Percentiles rank a stretch among this genome's conserved stretches.
Evolutionary conservation across 2,329 filamentous ascomycete genomes (phyloP).

Genomic region (Neopestalotiopsis sp.): DNA sequence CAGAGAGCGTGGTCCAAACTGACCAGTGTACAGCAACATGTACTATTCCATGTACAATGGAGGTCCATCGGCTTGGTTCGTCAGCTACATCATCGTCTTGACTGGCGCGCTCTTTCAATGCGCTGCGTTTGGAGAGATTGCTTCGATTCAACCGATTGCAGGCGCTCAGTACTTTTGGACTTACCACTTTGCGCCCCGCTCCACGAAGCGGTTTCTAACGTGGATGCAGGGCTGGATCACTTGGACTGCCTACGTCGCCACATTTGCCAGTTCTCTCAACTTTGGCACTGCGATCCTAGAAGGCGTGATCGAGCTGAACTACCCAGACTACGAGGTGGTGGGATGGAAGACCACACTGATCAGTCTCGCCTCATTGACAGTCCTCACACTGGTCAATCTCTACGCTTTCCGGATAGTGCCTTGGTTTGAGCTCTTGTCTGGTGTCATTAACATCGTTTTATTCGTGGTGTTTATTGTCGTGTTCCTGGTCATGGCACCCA

Average conservation of each 20-base stretch:
- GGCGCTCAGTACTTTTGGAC: conserved; percentile 22
- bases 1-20: background rate
- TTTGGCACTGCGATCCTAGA: conserved; percentile 20
- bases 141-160: conserved; percentile 20
- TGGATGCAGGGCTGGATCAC: conserved; percentile 21
- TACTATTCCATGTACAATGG: conserved; percentile 21
- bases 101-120: conserved; percentile 15
- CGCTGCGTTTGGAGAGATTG: conserved; percentile 17
- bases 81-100: conserved; percentile 19
- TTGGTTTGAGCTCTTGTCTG: conserved; percentile 18
- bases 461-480: conserved; percentile 18
- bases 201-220: conserved; percentile 19
- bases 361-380: conserved; percentile 10
- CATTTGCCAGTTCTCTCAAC: conserved; percentile 18
- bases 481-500: conserved; percentile 18
- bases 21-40: conserved; percentile 14
- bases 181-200: conserved; percentile 17
- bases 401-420: conserved; percentile 18
- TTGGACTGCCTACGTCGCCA: conserved; percentile 20
- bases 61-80: conserved; percentile 17
- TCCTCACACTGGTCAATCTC: conserved; percentile 17
- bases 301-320: conserved; percentile 18
- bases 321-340: conserved; percentile 18
- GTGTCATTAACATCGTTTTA: conserved; percentile 16
- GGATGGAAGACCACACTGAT: conserved; percentile 21